Percentiles rank a stretch among this genome's conserved stretches.
Conservation (phyloP, 1,284 basidiomycete genomes). For the Trametes sp. region DNA sequence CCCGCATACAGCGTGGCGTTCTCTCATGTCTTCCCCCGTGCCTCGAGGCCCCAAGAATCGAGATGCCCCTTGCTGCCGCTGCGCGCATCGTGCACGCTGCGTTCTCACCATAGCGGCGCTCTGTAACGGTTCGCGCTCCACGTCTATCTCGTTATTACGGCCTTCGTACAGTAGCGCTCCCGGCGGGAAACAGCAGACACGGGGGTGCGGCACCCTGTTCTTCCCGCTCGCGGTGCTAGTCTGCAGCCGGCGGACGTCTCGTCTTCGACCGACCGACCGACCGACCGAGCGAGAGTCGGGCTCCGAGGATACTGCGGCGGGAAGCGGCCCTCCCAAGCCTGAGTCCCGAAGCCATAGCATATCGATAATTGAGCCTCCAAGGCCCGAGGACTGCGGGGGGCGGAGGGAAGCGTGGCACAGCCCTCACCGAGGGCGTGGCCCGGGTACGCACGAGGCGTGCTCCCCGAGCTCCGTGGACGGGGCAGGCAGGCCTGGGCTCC, state of each 20-base stretch:
- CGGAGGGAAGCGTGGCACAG: conserved; percentile 1
- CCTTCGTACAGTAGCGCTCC: neutral
- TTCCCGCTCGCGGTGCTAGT: neutral
- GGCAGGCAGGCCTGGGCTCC: neutral
- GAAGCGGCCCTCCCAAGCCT: neutral
- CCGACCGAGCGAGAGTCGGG: neutral
- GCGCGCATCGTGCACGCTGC: too few species aligned
- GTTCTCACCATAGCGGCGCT: too few species aligned
- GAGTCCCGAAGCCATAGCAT: too few species aligned
- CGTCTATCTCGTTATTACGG: neutral
- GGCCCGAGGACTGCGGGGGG: neutral
- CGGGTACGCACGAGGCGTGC: neutral
- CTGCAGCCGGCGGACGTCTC: neutral
- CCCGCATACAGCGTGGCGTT: conserved; percentile 1
- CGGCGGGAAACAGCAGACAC: neutral
- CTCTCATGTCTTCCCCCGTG: neutral
- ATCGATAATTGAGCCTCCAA: too few species aligned
- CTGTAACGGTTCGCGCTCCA: too few species aligned
- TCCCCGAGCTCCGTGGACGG: neutral
- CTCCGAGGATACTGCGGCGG: conserved; percentile 12
- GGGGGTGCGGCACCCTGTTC: neutral
- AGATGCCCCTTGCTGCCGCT: neutral
- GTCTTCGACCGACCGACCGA: too few species aligned
- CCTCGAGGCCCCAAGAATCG: neutral
- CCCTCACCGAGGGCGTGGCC: conserved; percentile 7